Percentiles rank a stretch among this genome's conserved stretches.
These are phyloP conservation scores for Hypoxylon lienhwacheense DNA, from an alignment of 495 filamentous ascomycete genomes.

Conservation along the genomic window DNA sequence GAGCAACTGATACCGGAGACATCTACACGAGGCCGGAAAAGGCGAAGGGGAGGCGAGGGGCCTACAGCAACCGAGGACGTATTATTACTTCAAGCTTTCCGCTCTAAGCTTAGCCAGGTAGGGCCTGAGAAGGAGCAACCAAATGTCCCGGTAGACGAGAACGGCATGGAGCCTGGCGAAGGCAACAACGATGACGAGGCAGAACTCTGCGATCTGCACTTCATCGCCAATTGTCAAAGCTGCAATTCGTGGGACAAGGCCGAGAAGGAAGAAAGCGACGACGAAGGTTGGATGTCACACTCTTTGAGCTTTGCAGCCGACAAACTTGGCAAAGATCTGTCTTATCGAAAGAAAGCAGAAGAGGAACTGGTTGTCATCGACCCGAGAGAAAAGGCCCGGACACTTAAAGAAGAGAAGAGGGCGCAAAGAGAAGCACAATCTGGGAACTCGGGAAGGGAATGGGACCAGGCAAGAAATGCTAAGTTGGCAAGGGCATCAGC, in stretches of 20 bases:
- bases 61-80: constrained; percentile 56
- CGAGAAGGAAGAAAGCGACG: constrained; percentile 63
- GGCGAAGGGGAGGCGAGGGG: constrained; percentile 58
- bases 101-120: constrained; percentile 69
- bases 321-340: constrained; percentile 85
- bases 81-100: constrained; percentile 73
- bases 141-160: constrained; percentile 34
- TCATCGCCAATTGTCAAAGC: constrained; percentile 89
- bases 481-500: constrained; percentile 47
- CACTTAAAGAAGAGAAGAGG: constrained; percentile 64
- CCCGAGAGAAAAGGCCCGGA: constrained; percentile 80
- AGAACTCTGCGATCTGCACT: constrained; percentile 82
- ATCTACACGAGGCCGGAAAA: constrained; percentile 77
- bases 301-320: constrained; percentile 84
- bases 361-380: constrained; percentile 95
- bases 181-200: constrained; percentile 65
- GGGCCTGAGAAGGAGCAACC: constrained; percentile 51
- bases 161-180: constrained; percentile 37
- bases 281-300: constrained; percentile 69
- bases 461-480: constrained; percentile 57
- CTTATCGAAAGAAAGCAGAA: constrained; percentile 83
- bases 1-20: constrained; percentile 84
- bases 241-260: constrained; percentile 76
- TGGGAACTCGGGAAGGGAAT: constrained; percentile 55
- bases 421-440: constrained; percentile 53